Percentiles rank a stretch among this genome's conserved stretches.
These are phyloP conservation scores for Sporormia fimetaria DNA, from an alignment of 495 filamentous ascomycete genomes.

Conservation along the genomic window DNA sequence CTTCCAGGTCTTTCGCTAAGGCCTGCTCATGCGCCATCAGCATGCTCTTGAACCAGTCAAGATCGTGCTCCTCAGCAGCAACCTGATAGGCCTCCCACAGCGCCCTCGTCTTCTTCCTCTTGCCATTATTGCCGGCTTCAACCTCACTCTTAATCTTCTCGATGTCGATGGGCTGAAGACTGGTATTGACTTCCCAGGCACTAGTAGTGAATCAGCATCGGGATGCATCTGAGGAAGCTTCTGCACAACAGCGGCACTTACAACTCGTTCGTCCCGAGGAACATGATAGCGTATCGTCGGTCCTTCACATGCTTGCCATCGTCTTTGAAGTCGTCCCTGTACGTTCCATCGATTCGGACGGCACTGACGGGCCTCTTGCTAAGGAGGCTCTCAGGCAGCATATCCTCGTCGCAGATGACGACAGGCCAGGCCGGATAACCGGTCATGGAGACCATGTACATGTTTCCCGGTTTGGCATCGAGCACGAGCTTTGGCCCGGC, in stretches of 20 bases:
- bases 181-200: constrained; percentile 73
- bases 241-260: constrained; percentile 38
- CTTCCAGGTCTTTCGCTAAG: constrained; percentile 42
- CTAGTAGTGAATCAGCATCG: constrained; percentile 36
- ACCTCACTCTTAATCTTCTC: constrained; percentile 52
- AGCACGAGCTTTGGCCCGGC: constrained; percentile 61
- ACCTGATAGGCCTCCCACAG: constrained; percentile 62
- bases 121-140: constrained; percentile 40
- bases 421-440: constrained; percentile 85
- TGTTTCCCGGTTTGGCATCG: constrained; percentile 72
- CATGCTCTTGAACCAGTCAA: constrained; percentile 67
- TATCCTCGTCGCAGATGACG: constrained; percentile 82
- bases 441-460: constrained; percentile 77
- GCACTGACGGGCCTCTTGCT: constrained; percentile 70
- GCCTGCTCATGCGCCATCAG: constrained; percentile 49
- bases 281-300: constrained; percentile 87
- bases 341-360: constrained; percentile 64
- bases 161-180: constrained; percentile 60
- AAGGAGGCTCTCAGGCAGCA: constrained; percentile 64
- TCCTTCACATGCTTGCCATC: constrained; percentile 71
- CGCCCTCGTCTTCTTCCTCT: constrained; percentile 51
- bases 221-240: neutral
- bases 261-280: constrained; percentile 89
- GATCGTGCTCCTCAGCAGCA: constrained; percentile 56
- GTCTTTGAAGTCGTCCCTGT: constrained; percentile 70